Percentiles rank a stretch among this genome's conserved stretches.
Conservation (phyloP, 1,139 yeast species). For the Yamadazyma atmosphaerica region DNA sequence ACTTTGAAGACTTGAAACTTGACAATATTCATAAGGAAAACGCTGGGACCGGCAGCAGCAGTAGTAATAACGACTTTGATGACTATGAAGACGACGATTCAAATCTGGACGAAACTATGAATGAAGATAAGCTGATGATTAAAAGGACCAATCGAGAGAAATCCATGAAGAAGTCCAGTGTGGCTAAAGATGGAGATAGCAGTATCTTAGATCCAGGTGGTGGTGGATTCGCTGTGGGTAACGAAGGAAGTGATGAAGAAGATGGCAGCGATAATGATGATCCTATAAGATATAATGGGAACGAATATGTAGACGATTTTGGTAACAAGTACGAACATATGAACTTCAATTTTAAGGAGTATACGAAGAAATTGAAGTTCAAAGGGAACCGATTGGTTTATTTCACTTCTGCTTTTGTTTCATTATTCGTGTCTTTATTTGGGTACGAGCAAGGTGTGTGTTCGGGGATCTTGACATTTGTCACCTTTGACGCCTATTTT, state of each 20-base stretch:
- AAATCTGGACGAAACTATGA: slow-evolving; percentile 2
- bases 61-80: slow-evolving; percentile 2
- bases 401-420: slow-evolving; percentile 79
- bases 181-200: not conserved
- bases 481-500: slow-evolving; percentile 45
- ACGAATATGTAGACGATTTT: slow-evolving; percentile 26
- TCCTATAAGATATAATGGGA: slow-evolving; percentile 14
- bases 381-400: slow-evolving; percentile 54
- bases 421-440: slow-evolving; percentile 79
- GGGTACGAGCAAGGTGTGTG: slow-evolving; percentile 95
- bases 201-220: not conserved
- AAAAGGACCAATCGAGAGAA: slow-evolving; percentile 1
- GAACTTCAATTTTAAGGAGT: slow-evolving; percentile 37
- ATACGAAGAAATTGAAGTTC: slow-evolving; percentile 33
- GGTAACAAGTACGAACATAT: slow-evolving; percentile 40
- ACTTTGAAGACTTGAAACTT: slow-evolving; percentile 9
- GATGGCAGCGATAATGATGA: slow-evolving; percentile 13
- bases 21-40: slow-evolving; percentile 6
- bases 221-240: not conserved
- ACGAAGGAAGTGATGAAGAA: not conserved
- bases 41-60: slow-evolving; percentile 5
- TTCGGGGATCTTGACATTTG: slow-evolving; percentile 65
- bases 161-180: slow-evolving; percentile 1
- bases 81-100: slow-evolving; percentile 1
- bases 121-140: slow-evolving; percentile 2